These are phyloP conservation scores for Pterulicium gracile DNA, from an alignment of 1,284 basidiomycete genomes.

Conservation along the genomic window DNA sequence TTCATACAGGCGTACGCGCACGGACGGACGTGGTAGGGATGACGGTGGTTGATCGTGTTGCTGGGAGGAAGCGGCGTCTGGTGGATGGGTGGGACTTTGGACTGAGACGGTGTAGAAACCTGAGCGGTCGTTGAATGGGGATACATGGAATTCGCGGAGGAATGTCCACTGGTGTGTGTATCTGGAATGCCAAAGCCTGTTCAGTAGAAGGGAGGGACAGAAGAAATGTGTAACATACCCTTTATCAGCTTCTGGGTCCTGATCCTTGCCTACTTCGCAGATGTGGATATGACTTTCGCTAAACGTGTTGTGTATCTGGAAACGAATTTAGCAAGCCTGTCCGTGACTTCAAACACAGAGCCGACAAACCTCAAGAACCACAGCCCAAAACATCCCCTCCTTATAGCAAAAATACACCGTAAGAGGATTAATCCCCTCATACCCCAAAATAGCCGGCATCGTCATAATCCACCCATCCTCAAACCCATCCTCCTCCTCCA, in stretches of 20 bases:
- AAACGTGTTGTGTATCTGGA: constrained; percentile 66
- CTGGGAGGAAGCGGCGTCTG: constrained; percentile 13
- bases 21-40: constrained; percentile 23
- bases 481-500: constrained; percentile 16
- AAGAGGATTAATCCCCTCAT: constrained; percentile 68
- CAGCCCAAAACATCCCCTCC: constrained; percentile 28
- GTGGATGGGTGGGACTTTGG: constrained; percentile 32
- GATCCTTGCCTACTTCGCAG: constrained; percentile 34
- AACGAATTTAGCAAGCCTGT: constrained; percentile 3
- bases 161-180: constrained; percentile 67
- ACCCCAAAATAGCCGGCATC: constrained; percentile 62
- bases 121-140: constrained; percentile 68
- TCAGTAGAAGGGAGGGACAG: neutral
- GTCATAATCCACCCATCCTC: constrained; percentile 62
- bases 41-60: too few relatives aligned
- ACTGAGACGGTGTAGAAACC: constrained; percentile 55
- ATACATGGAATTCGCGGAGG: constrained; percentile 66
- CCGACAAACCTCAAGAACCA: constrained; percentile 44
- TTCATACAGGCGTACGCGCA: constrained; percentile 35
- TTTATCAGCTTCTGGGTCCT: constrained; percentile 23
- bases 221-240: constrained; percentile 23
- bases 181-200: constrained; percentile 17
- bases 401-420: constrained; percentile 66
- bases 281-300: constrained; percentile 59
- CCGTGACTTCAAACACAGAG: neutral